Base-by-base conservation (phyloP, 2,329 filamentous ascomycete species). In the Ceratocystis lukuohia region DNA sequence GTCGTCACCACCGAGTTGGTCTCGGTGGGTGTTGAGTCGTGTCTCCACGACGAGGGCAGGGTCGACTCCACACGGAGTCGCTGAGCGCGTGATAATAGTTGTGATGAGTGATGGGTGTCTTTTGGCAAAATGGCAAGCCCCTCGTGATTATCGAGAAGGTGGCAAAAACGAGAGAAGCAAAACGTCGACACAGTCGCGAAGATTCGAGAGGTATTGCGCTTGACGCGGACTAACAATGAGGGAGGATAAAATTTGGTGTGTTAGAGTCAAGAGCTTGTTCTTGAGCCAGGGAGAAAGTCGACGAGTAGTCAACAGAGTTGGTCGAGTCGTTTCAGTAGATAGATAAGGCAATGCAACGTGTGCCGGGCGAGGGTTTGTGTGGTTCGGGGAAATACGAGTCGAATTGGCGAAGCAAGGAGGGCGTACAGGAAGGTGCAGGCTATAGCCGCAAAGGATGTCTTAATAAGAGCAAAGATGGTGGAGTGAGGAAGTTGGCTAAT, bases 1-100 rank as follows among this genome's bases (percentile, higher is more conserved):
- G 67, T 68, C 65, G 66, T 68, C 67, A 65, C 67, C 67, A 66
- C 67, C 67, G 67, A 68, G 67, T 62, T 62, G 46, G 25, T 68
- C 67, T 65, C 67, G 67, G 67, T 65, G 67, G 67, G 67, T 66
- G 25, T 68, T 65, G 56, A 68, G 46, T 41, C 65, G 65, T 61
- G 65, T 66, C 65, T 65, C 67, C 67, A 68, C 65, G 56, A 56
- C 67, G 67, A 66, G 62, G 37, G 62, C 37, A 66, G 62, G 65
- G 65, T 62, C 65, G 65, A 68, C 65, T 68, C 67, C 65, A 45
- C 44, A 33, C 28, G 67, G 67, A 68, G 67, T 66, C 67, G 64
- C 63, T 65, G 22, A 48, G 62, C 28, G 57, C 45, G 61, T 61
- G 48, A 10, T 50, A 8, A 2, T 50, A 22, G 48, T 20, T 8